Percentiles rank a stretch among this genome's conserved stretches.
phyloP scores from a whole-genome alignment of 73 alveolate species.

The Paramecium tetraurelia region DNA sequence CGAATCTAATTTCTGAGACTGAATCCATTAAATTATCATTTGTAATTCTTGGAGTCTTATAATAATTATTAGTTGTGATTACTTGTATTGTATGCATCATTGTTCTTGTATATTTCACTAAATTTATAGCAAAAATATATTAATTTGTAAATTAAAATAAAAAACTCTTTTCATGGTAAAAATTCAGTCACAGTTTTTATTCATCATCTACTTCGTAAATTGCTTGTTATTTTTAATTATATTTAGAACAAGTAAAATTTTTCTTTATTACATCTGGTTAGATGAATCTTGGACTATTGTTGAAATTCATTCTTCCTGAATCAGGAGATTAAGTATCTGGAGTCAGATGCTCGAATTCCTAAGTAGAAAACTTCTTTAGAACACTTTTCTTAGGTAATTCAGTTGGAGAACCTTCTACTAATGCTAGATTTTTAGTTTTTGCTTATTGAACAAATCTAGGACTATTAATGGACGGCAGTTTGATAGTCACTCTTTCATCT shows the following conservation, averaged over 20 bases:
- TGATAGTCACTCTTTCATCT: neutral
- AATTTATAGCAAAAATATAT: neutral
- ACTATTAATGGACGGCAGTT: neutral
- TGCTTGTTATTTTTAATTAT: neutral
- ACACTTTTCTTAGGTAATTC: neutral
- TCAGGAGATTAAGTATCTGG: constrained; percentile 9
- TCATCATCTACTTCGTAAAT: constrained; percentile 5
- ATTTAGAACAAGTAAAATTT: neutral
- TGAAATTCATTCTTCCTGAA: neutral
- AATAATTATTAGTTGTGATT: neutral
- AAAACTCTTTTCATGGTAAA: neutral
- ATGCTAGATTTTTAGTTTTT: neutral
- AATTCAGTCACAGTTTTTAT: neutral
- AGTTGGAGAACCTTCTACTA: neutral
- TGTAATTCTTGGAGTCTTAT: neutral
- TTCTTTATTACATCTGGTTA: neutral
- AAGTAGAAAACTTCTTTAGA: neutral
- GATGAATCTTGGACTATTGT: neutral
- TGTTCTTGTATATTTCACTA: neutral
- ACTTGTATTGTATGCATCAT: neutral
- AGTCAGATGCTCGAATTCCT: neutral
- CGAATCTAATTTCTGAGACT: neutral
- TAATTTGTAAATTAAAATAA: neutral
- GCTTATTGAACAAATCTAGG: constrained; percentile 20
- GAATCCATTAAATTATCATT: neutral